Evolutionary conservation across 2,329 filamentous ascomycete genomes (phyloP).

Genomic region (Karstenula rhodostoma): DNA sequence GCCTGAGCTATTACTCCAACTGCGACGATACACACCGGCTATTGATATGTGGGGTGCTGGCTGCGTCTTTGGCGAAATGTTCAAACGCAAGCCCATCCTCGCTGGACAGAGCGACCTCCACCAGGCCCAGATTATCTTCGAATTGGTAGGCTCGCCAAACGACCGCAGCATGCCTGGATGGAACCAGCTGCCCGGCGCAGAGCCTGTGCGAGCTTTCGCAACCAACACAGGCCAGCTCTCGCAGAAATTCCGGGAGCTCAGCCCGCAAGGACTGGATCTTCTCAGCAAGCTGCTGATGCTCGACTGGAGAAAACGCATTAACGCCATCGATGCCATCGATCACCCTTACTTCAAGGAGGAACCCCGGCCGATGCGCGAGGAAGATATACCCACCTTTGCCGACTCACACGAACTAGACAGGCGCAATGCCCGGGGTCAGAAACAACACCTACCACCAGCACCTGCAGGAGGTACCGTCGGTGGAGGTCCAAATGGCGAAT

Average conservation of each 20-base stretch:
- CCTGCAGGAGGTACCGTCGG: slow-evolving; percentile 92
- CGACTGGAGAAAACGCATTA: slow-evolving; percentile 88
- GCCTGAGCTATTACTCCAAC: slow-evolving; percentile 86
- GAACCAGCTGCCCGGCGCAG: slow-evolving; percentile 81
- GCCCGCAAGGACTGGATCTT: slow-evolving; percentile 77
- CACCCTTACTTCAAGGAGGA: slow-evolving; percentile 88
- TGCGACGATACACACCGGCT: slow-evolving; percentile 92
- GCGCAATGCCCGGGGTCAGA: slow-evolving; percentile 86
- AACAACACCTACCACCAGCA: slow-evolving; percentile 83
- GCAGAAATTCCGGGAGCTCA: slow-evolving; percentile 77
- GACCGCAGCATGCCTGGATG: slow-evolving; percentile 94
- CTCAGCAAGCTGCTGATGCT: slow-evolving; percentile 84
- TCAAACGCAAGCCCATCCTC: slow-evolving; percentile 90
- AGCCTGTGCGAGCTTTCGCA: slow-evolving; percentile 71
- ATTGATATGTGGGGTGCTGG: slow-evolving; percentile 99
- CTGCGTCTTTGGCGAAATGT: slow-evolving; percentile 99
- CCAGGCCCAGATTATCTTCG: slow-evolving; percentile 93
- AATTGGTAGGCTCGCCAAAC: slow-evolving; percentile 86
- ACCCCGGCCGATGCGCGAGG: slow-evolving; percentile 80
- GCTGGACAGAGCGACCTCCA: slow-evolving; percentile 87
- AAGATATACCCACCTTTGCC: slow-evolving; percentile 89
- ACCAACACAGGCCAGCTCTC: slow-evolving; percentile 71
- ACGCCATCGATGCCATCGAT: slow-evolving; percentile 90
- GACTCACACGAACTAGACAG: slow-evolving; percentile 97
- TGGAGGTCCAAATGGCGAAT: slow-evolving; percentile 68